Conservation (phyloP, 257 asterid genomes). For the Petunia secreta region DNA sequence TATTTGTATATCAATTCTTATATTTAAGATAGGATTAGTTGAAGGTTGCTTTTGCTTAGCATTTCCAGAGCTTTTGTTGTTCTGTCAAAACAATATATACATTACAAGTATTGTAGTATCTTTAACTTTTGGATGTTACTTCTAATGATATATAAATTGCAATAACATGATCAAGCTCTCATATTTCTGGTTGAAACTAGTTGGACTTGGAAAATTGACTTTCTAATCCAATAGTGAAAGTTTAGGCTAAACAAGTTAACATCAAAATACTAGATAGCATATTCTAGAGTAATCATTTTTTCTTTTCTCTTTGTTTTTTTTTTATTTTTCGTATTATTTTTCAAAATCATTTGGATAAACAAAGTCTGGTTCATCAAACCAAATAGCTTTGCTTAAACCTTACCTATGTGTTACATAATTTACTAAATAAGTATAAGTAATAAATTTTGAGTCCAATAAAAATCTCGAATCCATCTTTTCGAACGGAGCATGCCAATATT, state of each 20-base stretch:
- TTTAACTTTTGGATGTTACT: background rate
- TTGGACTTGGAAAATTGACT: background rate
- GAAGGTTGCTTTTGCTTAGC: background rate
- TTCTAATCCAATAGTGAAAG: background rate
- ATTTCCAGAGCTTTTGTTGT: background rate
- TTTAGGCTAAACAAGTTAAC: background rate
- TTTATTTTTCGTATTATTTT: background rate
- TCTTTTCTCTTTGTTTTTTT: too few relatives aligned
- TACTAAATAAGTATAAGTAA: too few relatives aligned
- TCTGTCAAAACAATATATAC: too few relatives aligned
- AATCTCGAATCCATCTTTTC: too few relatives aligned
- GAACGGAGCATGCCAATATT: background rate
- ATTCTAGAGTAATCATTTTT: background rate
- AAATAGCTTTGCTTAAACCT: too few relatives aligned
- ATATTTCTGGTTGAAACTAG: background rate
- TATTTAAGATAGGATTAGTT: background rate
- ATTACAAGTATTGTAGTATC: background rate
- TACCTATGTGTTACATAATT: too few relatives aligned
- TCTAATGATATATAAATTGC: background rate
- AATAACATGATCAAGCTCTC: background rate
- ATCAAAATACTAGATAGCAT: slow-evolving; percentile 6
- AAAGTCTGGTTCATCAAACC: background rate
- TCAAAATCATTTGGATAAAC: background rate
- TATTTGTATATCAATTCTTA: background rate
- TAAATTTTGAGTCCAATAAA: too few relatives aligned